Base-by-base conservation (phyloP, 2,329 filamentous ascomycete genomes). In the Trichothecium sympodiale region DNA sequence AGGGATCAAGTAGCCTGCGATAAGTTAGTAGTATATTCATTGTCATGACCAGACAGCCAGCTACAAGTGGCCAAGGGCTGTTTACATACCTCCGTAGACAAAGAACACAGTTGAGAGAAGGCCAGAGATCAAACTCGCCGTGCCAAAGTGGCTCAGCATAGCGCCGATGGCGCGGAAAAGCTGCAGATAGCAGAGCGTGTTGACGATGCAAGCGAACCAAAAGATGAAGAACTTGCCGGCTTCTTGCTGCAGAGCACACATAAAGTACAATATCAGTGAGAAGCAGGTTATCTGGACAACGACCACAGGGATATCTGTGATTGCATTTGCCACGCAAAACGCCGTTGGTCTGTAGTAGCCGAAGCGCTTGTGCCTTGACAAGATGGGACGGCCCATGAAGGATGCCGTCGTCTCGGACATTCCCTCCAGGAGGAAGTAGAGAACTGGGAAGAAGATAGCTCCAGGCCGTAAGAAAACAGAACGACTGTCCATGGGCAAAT, bases 111-210 rank as follows among this genome's bases (percentile, higher is more conserved):
- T 52, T 4, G 50, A 51, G 18, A 48, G 13, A 23, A 49, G 29
- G 5, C 51, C 52, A 4, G 46, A 41, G 7, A 54, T 36, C 16
- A 51, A 43, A 10, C 46, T 46, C 1, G 52, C 52, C 4, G 46
- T 35, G 7, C 48, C 52, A 25, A 54, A 53, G 2, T 70, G 68
- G 3, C 69, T 73, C 4, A 71, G 78, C 20, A 80, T 57, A 1
- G 76, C 66, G 2, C 77, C 79, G 41, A 83, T 73, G 61, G 78
- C 75, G 4, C 79, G 69, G 52, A 80, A 83, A 18, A 83, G 55
- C 5, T 76, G 64, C 0, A 75, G 79, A 39, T 81, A 64, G 38
- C 67, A 71, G 25, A 83, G 64, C 0, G 76, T 78, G 2, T 61
- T 74, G n/a, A 45, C 43, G 29, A 50, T 77, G 34, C 79, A 69